Percentiles rank a stretch among this genome's conserved stretches.
These are phyloP conservation scores for Mayamaea pseudoterrestris DNA, from an alignment of 108 stramenopile genomes.

Conservation along the genomic window DNA sequence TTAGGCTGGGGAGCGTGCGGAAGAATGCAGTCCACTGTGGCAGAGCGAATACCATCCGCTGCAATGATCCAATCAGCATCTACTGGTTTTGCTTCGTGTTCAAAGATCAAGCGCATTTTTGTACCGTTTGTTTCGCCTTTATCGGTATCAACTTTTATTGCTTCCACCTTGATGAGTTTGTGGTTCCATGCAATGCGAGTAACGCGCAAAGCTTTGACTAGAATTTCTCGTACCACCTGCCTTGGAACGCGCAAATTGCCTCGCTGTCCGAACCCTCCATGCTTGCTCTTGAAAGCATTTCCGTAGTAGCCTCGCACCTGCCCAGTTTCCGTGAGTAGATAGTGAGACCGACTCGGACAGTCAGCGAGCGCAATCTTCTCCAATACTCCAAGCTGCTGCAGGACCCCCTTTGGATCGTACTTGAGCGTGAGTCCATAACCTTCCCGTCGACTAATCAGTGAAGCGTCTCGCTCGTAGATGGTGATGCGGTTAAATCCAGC, in stretches of 20 bases:
- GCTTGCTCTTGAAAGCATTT: slow-evolving; percentile 44
- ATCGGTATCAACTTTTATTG: neutral
- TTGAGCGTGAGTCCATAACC: slow-evolving; percentile 80
- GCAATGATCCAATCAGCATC: slow-evolving; percentile 63
- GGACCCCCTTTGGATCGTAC: slow-evolving; percentile 65
- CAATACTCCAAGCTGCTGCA: slow-evolving; percentile 52
- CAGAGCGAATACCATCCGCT: slow-evolving; percentile 75
- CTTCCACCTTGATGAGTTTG: slow-evolving; percentile 13
- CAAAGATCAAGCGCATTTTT: neutral
- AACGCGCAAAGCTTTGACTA: slow-evolving; percentile 31
- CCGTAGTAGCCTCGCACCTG: slow-evolving; percentile 67
- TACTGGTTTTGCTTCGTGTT: neutral
- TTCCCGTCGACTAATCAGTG: slow-evolving; percentile 35
- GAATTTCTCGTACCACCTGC: slow-evolving; percentile 35
- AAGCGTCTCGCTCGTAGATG: slow-evolving; percentile 55
- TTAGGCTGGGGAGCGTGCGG: slow-evolving; percentile 16
- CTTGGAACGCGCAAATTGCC: slow-evolving; percentile 78
- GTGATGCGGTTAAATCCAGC: slow-evolving; percentile 32
- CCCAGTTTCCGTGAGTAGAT: slow-evolving; percentile 38
- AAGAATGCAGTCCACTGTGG: slow-evolving; percentile 26
- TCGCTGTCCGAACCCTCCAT: slow-evolving; percentile 54
- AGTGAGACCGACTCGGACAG: slow-evolving; percentile 77
- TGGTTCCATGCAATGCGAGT: slow-evolving; percentile 24
- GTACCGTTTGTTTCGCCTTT: too few species aligned
- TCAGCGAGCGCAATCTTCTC: slow-evolving; percentile 52